phyloP scores from a whole-genome alignment of 225 moss, liverwort and hornwort genomes.

The Asterella californica region DNA sequence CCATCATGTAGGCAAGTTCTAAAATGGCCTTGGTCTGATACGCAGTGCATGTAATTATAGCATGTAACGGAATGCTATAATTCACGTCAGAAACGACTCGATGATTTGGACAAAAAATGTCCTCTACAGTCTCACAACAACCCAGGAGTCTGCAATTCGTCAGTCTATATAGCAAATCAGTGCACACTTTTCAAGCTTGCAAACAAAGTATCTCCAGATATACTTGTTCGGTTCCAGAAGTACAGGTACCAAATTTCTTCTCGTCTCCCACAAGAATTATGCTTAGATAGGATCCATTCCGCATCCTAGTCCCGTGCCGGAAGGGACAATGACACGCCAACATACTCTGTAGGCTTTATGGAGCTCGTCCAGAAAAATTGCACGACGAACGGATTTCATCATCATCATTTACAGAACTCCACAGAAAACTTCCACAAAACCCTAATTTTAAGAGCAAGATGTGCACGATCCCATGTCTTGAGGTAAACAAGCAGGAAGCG shows the following conservation, averaged over 20 bases:
- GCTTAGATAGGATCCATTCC: too few relatives aligned
- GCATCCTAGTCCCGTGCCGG: too few relatives aligned
- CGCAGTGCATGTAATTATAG: neutral
- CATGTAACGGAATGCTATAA: neutral
- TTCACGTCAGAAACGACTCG: neutral
- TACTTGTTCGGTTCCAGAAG: neutral
- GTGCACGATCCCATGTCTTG: neutral
- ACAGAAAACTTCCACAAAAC: too few relatives aligned
- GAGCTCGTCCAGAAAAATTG: neutral
- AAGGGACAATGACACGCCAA: too few relatives aligned
- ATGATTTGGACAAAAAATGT: neutral
- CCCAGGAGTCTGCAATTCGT: too few relatives aligned
- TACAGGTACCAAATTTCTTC: neutral
- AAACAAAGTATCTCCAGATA: too few relatives aligned
- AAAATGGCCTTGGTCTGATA: neutral
- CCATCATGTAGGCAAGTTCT: neutral
- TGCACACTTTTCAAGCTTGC: too few relatives aligned
- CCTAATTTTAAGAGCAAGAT: neutral
- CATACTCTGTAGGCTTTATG: neutral
- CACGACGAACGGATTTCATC: neutral
- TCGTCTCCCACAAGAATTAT: neutral
- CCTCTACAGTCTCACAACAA: too few relatives aligned
- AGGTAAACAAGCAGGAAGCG: neutral
- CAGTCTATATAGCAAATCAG: too few relatives aligned
- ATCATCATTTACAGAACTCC: neutral